Evolutionary conservation across 176 grass and related monocot species (phyloP).

Genomic region (Phyllostachys edulis): DNA sequence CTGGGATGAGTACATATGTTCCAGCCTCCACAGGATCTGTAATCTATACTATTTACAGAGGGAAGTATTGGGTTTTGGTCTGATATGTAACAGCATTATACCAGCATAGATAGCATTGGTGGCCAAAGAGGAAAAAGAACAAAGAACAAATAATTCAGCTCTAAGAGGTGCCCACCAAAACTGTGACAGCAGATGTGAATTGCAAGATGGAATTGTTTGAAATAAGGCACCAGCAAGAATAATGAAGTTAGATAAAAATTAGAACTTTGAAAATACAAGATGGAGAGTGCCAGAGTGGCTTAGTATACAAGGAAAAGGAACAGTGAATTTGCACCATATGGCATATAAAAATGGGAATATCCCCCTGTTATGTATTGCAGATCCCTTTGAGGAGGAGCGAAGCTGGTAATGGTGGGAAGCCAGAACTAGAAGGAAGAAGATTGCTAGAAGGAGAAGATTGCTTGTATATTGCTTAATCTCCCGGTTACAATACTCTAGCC

Average conservation of each 20-base stretch:
- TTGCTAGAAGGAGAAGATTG: too few species aligned
- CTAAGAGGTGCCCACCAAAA: not conserved
- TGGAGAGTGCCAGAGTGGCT: not conserved
- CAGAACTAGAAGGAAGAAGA: too few species aligned
- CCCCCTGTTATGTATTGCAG: too few species aligned
- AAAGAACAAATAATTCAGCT: not conserved
- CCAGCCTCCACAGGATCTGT: not conserved
- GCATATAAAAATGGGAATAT: not conserved
- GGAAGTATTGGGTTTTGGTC: not conserved
- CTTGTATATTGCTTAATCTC: too few species aligned
- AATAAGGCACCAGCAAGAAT: not conserved
- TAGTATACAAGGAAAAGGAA: not conserved
- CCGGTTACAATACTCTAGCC: too few species aligned
- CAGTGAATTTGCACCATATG: not conserved
- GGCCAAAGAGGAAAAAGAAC: not conserved
- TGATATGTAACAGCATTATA: conserved; percentile 15
- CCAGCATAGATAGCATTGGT: not conserved
- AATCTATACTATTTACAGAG: not conserved
- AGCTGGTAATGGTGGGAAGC: too few species aligned
- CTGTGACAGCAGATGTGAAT: not conserved
- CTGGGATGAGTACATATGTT: not conserved
- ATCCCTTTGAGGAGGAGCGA: too few species aligned
- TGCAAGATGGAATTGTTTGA: not conserved
- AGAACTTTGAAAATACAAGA: not conserved
- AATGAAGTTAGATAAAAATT: not conserved